These are phyloP conservation scores for Cryptomeria japonica DNA, from an alignment of 75 land plant species.

Conservation along the genomic window DNA sequence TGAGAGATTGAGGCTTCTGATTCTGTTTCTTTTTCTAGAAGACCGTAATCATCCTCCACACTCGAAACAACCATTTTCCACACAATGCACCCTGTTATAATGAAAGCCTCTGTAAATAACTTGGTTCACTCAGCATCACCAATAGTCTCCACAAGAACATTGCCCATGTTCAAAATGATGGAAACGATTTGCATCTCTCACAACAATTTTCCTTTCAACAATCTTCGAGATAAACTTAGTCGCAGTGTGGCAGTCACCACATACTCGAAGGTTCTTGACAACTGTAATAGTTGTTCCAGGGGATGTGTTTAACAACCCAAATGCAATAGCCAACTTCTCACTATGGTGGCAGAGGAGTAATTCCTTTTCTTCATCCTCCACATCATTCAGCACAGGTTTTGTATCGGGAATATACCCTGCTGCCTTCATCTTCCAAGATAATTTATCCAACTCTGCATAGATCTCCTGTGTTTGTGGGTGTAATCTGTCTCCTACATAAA, in stretches of 20 bases:
- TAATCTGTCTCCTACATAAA: slow-evolving; percentile 29
- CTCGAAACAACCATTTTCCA: not conserved
- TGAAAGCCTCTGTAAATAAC: not conserved
- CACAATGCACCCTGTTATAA: not conserved
- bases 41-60: not conserved
- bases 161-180: slow-evolving; percentile 12
- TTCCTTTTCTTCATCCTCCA: slow-evolving; percentile 26
- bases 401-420: slow-evolving; percentile 19
- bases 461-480: slow-evolving; percentile 23
- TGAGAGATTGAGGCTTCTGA: not conserved
- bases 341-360: slow-evolving; percentile 22
- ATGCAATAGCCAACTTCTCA: slow-evolving; percentile 35
- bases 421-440: slow-evolving; percentile 14
- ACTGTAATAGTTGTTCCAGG: slow-evolving; percentile 19
- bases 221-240: slow-evolving; percentile 19
- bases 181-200: slow-evolving; percentile 15
- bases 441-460: slow-evolving; percentile 21
- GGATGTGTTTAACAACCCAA: slow-evolving; percentile 24
- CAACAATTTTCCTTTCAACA: slow-evolving; percentile 16
- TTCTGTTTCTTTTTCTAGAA: not conserved
- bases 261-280: slow-evolving; percentile 23
- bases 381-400: slow-evolving; percentile 15
- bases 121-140: not conserved
- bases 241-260: slow-evolving; percentile 17
- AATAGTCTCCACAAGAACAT: slow-evolving; percentile 12